phyloP scores from a whole-genome alignment of 371 early-diverging fungal species.

The Thermomucor indicae-seudaticae region DNA sequence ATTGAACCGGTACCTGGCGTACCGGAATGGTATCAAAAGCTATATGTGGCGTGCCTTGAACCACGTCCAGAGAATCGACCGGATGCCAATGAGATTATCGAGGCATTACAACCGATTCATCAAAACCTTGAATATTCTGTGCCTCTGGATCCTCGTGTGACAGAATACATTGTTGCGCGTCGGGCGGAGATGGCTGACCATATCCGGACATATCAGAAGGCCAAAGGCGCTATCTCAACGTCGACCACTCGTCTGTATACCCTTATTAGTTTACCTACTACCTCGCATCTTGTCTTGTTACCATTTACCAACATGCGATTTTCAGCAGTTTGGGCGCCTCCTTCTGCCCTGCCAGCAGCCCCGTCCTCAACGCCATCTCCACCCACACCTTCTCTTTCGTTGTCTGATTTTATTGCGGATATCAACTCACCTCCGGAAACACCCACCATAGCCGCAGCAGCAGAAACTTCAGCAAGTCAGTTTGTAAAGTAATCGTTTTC shows the following conservation, averaged over 20 bases:
- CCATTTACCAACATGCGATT: slow-evolving; percentile 25
- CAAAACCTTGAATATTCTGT: slow-evolving; percentile 29
- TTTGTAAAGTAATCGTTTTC: too few relatives aligned
- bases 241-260: slow-evolving; percentile 42
- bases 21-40: slow-evolving; percentile 38
- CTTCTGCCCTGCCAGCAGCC: not conserved
- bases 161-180: slow-evolving; percentile 37
- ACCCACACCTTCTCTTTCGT: not conserved
- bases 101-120: slow-evolving; percentile 34
- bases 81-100: slow-evolving; percentile 29
- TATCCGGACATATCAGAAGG: slow-evolving; percentile 31
- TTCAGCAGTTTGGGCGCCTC: slow-evolving; percentile 6
- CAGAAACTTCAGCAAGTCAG: too few relatives aligned
- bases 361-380: not conserved
- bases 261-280: slow-evolving; percentile 30
- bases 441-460: too few relatives aligned
- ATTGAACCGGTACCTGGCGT: slow-evolving; percentile 37
- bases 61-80: slow-evolving; percentile 40
- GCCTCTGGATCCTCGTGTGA: slow-evolving; percentile 26
- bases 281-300: slow-evolving; percentile 19
- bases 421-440: too few relatives aligned
- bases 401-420: too few relatives aligned
- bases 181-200: slow-evolving; percentile 40
- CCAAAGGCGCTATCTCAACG: slow-evolving; percentile 27
- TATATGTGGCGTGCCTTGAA: slow-evolving; percentile 35